Evolutionary conservation across 164 flowering plant species (phyloP).

Genomic region (Sedum album): DNA sequence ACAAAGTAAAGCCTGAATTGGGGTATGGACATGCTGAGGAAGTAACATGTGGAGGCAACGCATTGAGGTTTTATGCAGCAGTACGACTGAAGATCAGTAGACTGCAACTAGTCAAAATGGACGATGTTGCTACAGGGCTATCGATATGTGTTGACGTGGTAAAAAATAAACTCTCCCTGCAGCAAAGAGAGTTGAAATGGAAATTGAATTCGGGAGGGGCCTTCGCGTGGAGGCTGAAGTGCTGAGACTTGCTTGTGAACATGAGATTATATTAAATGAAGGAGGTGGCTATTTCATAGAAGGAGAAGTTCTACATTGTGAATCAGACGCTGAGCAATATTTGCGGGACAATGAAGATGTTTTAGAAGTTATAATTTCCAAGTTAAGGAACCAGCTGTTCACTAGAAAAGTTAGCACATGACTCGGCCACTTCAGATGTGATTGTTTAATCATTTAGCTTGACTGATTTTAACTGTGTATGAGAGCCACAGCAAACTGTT

Average conservation of each 20-base stretch:
- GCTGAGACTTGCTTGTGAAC: constrained; percentile 63
- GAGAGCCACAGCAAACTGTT: too few species aligned
- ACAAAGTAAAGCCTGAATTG: constrained; percentile 21
- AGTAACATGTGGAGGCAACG: constrained; percentile 79
- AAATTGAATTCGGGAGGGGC: constrained; percentile 60
- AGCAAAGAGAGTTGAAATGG: constrained; percentile 55
- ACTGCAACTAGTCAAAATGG: constrained; percentile 38
- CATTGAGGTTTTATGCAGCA: constrained; percentile 74
- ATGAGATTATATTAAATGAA: constrained; percentile 46
- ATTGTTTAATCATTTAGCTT: neutral
- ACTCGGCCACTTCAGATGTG: neutral
- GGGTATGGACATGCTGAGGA: constrained; percentile 33
- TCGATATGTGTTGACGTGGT: constrained; percentile 57
- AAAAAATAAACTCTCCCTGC: constrained; percentile 75
- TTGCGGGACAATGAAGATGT: constrained; percentile 39
- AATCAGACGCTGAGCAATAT: constrained; percentile 44
- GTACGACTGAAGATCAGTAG: constrained; percentile 54
- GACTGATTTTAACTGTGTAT: too few species aligned
- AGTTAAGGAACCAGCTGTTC: constrained; percentile 44
- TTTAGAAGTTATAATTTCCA: constrained; percentile 25
- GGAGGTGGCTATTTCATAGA: constrained; percentile 41
- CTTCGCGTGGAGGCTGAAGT: constrained; percentile 51
- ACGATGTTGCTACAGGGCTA: constrained; percentile 64
- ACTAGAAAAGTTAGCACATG: constrained; percentile 7
- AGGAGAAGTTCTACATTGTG: constrained; percentile 35